These are phyloP conservation scores for Aspergillus novofumigatus DNA, from an alignment of 2,329 filamentous ascomycete species.

Conservation along the genomic window DNA sequence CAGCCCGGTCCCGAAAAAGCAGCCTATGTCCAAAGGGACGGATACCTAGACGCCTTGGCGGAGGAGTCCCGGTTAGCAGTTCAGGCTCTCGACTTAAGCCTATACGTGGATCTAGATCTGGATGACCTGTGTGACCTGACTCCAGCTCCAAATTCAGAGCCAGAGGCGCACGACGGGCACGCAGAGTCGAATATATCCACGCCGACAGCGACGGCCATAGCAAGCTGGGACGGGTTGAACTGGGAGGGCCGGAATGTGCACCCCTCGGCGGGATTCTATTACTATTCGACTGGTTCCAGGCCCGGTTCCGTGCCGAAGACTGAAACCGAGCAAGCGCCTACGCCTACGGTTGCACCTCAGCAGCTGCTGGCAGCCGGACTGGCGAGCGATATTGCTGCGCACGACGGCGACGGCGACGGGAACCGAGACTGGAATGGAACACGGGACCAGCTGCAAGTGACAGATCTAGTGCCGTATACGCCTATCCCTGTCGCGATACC, in stretches of 20 bases:
- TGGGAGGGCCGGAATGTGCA: background rate
- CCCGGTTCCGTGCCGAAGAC: background rate
- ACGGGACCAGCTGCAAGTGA: background rate
- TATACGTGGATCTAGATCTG: background rate
- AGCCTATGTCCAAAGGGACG: background rate
- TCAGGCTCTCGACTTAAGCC: background rate
- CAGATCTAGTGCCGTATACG: background rate
- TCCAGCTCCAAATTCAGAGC: background rate
- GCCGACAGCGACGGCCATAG: background rate
- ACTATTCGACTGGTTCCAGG: background rate
- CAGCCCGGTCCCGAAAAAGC: slow-evolving; percentile 1
- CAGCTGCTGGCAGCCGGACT: background rate
- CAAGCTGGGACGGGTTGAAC: background rate
- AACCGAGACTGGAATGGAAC: background rate
- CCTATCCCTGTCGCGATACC: background rate
- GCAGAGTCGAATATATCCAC: background rate
- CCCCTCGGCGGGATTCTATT: background rate
- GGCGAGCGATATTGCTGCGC: background rate
- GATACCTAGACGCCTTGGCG: background rate
- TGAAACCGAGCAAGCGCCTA: background rate
- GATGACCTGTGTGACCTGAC: background rate
- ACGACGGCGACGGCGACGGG: background rate
- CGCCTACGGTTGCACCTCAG: background rate
- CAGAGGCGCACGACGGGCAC: background rate
- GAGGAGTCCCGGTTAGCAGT: background rate